Conservation (phyloP, 2,329 filamentous ascomycete species). For the Arthrobotrys entomopaga region DNA sequence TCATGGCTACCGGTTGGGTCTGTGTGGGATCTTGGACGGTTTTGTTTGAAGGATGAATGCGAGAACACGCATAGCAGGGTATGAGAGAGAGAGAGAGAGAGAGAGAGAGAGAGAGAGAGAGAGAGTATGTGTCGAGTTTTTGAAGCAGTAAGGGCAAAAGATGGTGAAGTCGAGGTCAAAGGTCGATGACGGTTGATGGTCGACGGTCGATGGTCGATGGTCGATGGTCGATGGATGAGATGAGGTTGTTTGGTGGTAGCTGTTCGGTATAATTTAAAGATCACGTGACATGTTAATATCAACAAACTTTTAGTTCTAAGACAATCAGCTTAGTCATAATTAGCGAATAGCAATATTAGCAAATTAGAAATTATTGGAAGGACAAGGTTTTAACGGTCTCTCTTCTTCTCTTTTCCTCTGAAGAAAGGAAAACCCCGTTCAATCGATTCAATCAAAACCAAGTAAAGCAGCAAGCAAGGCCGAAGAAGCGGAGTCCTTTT, state of each 20-base stretch:
- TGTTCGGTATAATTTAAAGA: slow-evolving; percentile 12
- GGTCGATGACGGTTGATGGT: slow-evolving; percentile 11
- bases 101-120: too few species aligned
- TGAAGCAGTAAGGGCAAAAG: background rate
- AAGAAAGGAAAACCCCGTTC: too few species aligned
- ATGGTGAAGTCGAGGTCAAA: background rate
- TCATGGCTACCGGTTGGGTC: slow-evolving; percentile 40
- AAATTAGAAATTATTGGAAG: too few species aligned
- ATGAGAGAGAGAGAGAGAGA: background rate
- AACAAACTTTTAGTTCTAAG: too few species aligned
- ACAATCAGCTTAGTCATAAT: too few species aligned
- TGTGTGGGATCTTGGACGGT: slow-evolving; percentile 1
- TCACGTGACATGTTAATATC: slow-evolving; percentile 13
- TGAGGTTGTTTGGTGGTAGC: background rate
- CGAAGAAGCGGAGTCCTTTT: too few species aligned
- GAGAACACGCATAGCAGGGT: slow-evolving; percentile 17
- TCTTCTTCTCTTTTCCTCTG: too few species aligned
- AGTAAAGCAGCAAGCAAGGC: too few species aligned
- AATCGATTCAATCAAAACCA: too few species aligned
- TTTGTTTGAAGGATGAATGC: background rate
- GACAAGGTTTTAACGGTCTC: too few species aligned
- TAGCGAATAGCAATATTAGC: too few species aligned
- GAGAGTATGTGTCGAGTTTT: too few species aligned
- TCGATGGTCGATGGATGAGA: slow-evolving; percentile 12
- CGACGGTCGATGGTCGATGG: background rate